phyloP scores from a whole-genome alignment of 768 basidiomycete species.

The Symmetrospora coprosmae region DNA sequence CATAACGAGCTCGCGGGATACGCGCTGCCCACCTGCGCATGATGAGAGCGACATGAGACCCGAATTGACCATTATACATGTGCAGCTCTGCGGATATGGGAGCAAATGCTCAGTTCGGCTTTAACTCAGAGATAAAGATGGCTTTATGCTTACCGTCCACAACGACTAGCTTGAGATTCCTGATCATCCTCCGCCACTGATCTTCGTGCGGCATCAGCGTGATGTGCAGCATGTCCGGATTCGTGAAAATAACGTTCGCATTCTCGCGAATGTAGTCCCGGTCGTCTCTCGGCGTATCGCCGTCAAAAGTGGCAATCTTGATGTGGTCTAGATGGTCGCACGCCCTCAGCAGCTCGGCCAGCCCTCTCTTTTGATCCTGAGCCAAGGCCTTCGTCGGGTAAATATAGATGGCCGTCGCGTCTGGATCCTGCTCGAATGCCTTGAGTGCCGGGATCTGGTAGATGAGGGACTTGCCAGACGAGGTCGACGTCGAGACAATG shows the following conservation, averaged over 20 bases:
- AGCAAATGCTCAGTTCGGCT: background rate
- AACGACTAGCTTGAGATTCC: conserved; percentile 60
- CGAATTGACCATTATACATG: conserved; percentile 66
- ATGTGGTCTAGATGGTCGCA: conserved; percentile 53
- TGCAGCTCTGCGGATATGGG: conserved; percentile 58
- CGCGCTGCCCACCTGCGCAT: conserved; percentile 63
- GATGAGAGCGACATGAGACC: conserved; percentile 70
- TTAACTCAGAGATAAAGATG: background rate
- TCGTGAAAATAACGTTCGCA: conserved; percentile 58
- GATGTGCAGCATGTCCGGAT: conserved; percentile 76
- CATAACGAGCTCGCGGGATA: background rate
- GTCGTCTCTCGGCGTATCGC: conserved; percentile 62
- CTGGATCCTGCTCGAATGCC: conserved; percentile 49
- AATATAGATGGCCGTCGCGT: conserved; percentile 61
- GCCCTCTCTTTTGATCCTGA: conserved; percentile 63
- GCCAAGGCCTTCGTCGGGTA: conserved; percentile 90
- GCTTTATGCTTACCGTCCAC: conserved; percentile 38
- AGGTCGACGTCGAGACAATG: conserved; percentile 78
- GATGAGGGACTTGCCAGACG: conserved; percentile 43
- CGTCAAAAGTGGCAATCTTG: conserved; percentile 68
- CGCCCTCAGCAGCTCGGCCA: conserved; percentile 52
- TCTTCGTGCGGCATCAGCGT: conserved; percentile 76
- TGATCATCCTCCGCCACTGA: conserved; percentile 67
- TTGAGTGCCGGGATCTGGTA: conserved; percentile 56
- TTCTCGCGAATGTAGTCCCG: conserved; percentile 56